Evolutionary conservation across 345 rosid genomes (phyloP).

Genomic region (Salix arbutifolia): DNA sequence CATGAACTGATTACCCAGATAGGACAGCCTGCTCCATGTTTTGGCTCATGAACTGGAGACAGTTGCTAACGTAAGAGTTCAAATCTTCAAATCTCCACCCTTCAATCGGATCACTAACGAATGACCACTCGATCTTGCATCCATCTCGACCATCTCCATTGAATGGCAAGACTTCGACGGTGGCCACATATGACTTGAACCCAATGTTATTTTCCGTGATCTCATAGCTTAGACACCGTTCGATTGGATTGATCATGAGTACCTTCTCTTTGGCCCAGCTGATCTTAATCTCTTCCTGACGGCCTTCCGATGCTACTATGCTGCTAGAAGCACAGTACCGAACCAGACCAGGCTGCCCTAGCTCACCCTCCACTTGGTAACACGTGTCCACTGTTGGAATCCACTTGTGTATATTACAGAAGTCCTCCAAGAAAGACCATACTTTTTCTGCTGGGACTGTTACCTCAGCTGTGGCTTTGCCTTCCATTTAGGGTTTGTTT

Average conservation of each 20-base stretch:
- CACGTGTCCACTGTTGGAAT: background rate
- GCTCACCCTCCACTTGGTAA: constrained; percentile 8
- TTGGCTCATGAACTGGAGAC: constrained; percentile 40
- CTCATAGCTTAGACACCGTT: constrained; percentile 3
- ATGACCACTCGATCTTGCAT: constrained; percentile 11
- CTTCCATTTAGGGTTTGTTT: background rate
- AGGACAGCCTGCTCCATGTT: constrained; percentile 36
- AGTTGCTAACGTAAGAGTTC: constrained; percentile 21
- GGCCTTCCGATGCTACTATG: background rate
- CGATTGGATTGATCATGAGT: background rate
- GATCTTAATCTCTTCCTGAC: background rate
- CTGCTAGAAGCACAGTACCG: constrained; percentile 2
- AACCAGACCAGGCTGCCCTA: constrained; percentile 15
- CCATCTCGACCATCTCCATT: background rate
- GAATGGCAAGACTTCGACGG: constrained; percentile 29
- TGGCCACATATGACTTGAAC: constrained; percentile 43
- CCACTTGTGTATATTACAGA: constrained; percentile 10
- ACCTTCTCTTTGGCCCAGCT: constrained; percentile 9
- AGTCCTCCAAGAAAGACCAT: constrained; percentile 23
- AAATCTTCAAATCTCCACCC: constrained; percentile 53
- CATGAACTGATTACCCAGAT: no score
- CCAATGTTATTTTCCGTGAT: constrained; percentile 53
- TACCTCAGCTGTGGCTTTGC: background rate
- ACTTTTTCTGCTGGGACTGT: constrained; percentile 17
- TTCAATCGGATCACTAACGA: constrained; percentile 39